Base-by-base conservation (phyloP, 495 filamentous ascomycete genomes). In the Lasiosphaeriaceae sp. region DNA sequence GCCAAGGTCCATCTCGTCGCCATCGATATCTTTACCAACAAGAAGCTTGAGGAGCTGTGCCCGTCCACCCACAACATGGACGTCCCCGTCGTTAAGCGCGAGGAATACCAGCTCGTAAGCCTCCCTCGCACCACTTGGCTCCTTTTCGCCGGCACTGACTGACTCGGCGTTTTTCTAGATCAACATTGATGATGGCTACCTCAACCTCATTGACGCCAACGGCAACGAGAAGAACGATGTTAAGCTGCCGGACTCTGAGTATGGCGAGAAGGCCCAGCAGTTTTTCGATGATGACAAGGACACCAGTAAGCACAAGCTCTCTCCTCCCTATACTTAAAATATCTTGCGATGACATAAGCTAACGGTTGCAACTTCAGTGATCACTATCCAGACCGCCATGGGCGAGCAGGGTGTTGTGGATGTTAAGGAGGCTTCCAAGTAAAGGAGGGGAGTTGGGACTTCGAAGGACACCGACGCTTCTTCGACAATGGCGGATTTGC, bases 51-150 rank as follows among this genome's bases (percentile, higher is more conserved):
- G 83, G 94, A 99, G 77, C 88, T 99, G 57, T 97, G 89, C 79
- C 94, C 94, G 59, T 97, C 94, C 74, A 99, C 94, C 85, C 94
- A 99, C 86, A 97, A 97, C 84, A 99, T 99, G 94, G 90, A 99
- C 71, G 94, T 99, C 63, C 94, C 94, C 74, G 84, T 90, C 75
- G 93, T 97, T 76, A 74, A 68, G 70, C 90, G 90, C 72, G 83
- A 82, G 74, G 92, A 96, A 76, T 97, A 92, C 81, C 87, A 90
- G 78, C 88, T 98, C 55, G 92, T 96, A 74, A 83, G 91, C 84
- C 41, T 31, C 20, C 23, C 11, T 17, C 2, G 14, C 12, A 17
- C 0, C 22, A 20, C 21, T 46, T 3, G n/a, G 20, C 41, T 43
- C 0, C 16, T n/a, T 14, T 43, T 43, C 39, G 14, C n/a, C 8